phyloP scores from a whole-genome alignment of 805 yeast species.

The Brettanomyces bruxellensis region DNA sequence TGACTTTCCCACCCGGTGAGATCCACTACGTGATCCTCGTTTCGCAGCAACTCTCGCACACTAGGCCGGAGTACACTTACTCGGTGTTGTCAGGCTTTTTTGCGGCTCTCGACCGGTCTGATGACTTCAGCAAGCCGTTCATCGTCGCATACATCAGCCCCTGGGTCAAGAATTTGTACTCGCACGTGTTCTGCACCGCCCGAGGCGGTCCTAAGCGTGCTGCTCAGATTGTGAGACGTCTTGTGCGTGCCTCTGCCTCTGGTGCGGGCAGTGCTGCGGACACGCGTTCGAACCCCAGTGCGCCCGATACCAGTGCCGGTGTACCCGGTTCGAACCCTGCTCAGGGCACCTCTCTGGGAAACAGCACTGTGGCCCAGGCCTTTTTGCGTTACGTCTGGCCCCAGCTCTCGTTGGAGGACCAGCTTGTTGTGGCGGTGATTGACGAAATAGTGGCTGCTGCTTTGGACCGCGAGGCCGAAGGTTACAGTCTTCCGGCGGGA shows the following conservation, averaged over 20 bases:
- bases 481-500: slow-evolving; percentile 55
- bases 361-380: slow-evolving; percentile 31
- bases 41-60: slow-evolving; percentile 45
- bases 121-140: slow-evolving; percentile 26
- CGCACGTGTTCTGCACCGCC: slow-evolving; percentile 43
- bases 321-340: neutral
- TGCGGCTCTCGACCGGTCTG: slow-evolving; percentile 37
- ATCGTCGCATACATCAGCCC: slow-evolving; percentile 52
- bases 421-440: slow-evolving; percentile 46
- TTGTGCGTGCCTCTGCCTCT: slow-evolving; percentile 44
- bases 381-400: slow-evolving; percentile 63
- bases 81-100: slow-evolving; percentile 44
- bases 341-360: no score
- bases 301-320: neutral
- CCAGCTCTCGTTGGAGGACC: slow-evolving; percentile 50
- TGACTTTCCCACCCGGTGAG: slow-evolving; percentile 61
- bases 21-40: slow-evolving; percentile 50
- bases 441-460: slow-evolving; percentile 71
- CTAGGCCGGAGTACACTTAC: slow-evolving; percentile 51
- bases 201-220: slow-evolving; percentile 53
- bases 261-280: neutral
- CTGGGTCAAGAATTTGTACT: slow-evolving; percentile 64
- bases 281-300: neutral
- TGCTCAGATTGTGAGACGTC: slow-evolving; percentile 50
- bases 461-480: slow-evolving; percentile 70